phyloP scores from a whole-genome alignment of 805 yeast species.

The Isabelozyma pseudorhagii region DNA sequence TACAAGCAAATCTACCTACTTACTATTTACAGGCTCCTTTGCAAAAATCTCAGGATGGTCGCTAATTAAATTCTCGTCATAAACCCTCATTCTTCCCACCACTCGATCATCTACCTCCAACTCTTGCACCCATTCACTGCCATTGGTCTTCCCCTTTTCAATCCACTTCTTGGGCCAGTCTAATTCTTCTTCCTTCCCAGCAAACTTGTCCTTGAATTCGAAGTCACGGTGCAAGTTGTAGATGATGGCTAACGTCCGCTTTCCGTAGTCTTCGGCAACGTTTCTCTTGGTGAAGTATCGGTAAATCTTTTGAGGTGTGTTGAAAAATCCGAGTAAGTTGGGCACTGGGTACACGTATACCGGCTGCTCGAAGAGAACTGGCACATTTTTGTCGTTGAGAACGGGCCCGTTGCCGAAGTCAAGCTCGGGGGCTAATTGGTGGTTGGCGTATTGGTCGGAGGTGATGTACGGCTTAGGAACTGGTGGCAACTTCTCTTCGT shows the following conservation, averaged over 20 bases:
- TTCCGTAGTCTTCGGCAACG: constrained; percentile 66
- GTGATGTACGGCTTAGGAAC: constrained; percentile 64
- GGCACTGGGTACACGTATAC: constrained; percentile 73
- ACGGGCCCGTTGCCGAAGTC: constrained; percentile 28
- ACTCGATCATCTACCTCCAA: constrained; percentile 69
- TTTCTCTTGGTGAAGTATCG: constrained; percentile 73
- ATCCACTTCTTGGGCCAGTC: constrained; percentile 93
- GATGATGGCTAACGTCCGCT: constrained; percentile 50
- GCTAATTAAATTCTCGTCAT: constrained; percentile 12
- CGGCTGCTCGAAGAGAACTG: constrained; percentile 74
- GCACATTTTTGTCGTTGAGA: constrained; percentile 37
- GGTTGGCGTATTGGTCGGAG: constrained; percentile 54
- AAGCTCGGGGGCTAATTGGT: constrained; percentile 60
- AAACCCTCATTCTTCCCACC: constrained; percentile 48
- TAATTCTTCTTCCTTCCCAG: constrained; percentile 60
- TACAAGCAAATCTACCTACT: neutral
- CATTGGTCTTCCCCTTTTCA: constrained; percentile 62
- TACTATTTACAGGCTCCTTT: neutral
- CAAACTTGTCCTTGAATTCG: constrained; percentile 37
- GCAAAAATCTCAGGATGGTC: neutral
- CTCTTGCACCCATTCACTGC: constrained; percentile 87
- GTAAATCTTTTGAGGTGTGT: constrained; percentile 71
- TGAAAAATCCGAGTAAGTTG: constrained; percentile 73
- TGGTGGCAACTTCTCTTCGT: constrained; percentile 33
- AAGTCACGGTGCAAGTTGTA: constrained; percentile 55